Evolutionary conservation across 2,329 filamentous ascomycete species (phyloP).

Genomic region (Microsporum audouinii): DNA sequence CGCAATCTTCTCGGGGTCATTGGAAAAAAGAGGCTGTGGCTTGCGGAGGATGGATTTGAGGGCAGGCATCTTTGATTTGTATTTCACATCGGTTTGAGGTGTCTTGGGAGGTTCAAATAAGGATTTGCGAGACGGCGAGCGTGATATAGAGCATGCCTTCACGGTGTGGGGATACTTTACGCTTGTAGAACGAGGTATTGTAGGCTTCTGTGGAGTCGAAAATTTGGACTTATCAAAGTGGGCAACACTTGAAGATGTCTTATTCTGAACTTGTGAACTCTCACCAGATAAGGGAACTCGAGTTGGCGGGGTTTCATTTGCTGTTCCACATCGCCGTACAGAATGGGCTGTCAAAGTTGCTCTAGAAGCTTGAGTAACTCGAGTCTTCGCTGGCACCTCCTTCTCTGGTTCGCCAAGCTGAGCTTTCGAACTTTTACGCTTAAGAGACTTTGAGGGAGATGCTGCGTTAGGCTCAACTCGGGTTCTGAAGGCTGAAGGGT

Average conservation of each 20-base stretch:
- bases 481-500: constrained; percentile 61
- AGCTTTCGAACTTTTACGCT: constrained; percentile 49
- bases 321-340: constrained; percentile 33
- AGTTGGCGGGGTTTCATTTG: constrained; percentile 58
- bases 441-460: constrained; percentile 34
- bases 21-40: constrained; percentile 47
- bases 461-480: constrained; percentile 33
- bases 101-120: constrained; percentile 32
- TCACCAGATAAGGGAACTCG: constrained; percentile 33
- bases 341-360: not conserved
- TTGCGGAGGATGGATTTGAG: constrained; percentile 54
- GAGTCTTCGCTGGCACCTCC: constrained; percentile 25
- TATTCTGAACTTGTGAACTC: constrained; percentile 15
- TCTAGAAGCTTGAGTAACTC: constrained; percentile 12
- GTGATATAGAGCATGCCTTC: constrained; percentile 43
- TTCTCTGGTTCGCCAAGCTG: constrained; percentile 52
- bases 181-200: constrained; percentile 46
- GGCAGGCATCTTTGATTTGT: constrained; percentile 32
- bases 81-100: constrained; percentile 38
- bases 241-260: constrained; percentile 30
- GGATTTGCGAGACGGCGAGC: constrained; percentile 44
- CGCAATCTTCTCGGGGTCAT: constrained; percentile 48
- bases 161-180: constrained; percentile 44
- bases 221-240: constrained; percentile 43
- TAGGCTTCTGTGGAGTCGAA: constrained; percentile 69